phyloP scores from a whole-genome alignment of 345 rosid genomes.

The Gossypium longicalyx region DNA sequence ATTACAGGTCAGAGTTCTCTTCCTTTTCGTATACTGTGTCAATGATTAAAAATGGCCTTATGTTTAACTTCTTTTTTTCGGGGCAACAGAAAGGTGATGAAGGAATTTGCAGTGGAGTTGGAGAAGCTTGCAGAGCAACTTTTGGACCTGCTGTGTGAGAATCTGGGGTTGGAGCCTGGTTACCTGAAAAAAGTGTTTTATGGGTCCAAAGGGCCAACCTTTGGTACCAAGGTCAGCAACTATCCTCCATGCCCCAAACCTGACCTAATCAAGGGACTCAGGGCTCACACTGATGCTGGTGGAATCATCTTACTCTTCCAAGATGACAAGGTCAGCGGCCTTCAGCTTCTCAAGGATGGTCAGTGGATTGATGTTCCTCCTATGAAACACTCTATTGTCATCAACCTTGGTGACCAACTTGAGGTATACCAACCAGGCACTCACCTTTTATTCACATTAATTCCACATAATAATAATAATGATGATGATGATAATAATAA shows the following conservation, averaged over 20 bases:
- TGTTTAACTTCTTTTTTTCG: neutral
- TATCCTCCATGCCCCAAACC: conserved; percentile 97
- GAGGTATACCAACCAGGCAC: conserved; percentile 43
- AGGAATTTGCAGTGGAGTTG: conserved; percentile 47
- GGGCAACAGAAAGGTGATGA: conserved; percentile 49
- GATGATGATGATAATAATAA: no score
- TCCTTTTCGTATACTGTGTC: no score
- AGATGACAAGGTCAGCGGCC: conserved; percentile 92
- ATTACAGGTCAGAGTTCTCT: conserved; percentile 36
- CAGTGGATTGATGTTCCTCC: conserved; percentile 94
- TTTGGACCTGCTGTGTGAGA: conserved; percentile 63
- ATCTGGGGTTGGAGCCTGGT: conserved; percentile 80
- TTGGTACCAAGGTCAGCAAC: conserved; percentile 86
- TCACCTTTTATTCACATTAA: neutral
- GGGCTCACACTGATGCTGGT: conserved; percentile 98
- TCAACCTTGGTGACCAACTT: conserved; percentile 93
- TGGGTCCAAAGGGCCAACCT: conserved; percentile 72
- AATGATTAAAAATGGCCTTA: neutral
- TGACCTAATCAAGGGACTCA: conserved; percentile 76
- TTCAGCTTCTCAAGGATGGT: conserved; percentile 87
- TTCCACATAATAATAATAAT: no score
- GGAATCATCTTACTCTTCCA: conserved; percentile 85
- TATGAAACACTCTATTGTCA: conserved; percentile 69
- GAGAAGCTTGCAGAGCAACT: conserved; percentile 67
- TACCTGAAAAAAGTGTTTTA: conserved; percentile 61